Evolutionary conservation across 1,139 yeast species (phyloP), one percentile per base, ranked within the genome.

Genomic region (Sugiyamaella xylanicola): DNA sequence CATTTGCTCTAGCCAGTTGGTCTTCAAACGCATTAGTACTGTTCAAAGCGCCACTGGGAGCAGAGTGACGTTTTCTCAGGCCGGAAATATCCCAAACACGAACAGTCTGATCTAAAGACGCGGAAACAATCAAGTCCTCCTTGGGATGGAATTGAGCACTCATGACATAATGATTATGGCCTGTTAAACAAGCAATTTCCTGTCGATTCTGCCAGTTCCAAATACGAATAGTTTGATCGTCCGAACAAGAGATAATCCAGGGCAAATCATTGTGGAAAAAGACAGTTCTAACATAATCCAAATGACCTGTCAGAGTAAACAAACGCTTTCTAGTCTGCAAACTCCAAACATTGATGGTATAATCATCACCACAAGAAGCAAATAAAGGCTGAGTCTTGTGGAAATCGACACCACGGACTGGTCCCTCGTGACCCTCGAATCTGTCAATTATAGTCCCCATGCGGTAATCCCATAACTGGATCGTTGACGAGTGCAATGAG

Each of bases 141-240:
- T 85, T 78, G 44, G 97, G 98, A 71, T 95, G 99, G 81, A 95
- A 95, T 74, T 89, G 96, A 1, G 99, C 98, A 65, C 95, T 87
- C 95, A 93, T 89, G 58, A 95, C 98, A 72, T 95, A 95, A 75
- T 95, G 99, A 74, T 91, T 92, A 74, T 95, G 99, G 59, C 99
- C 99, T 5, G 99, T 93, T 66, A 95, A 78, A 68, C 97, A 90
- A 21, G 99, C 98, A 68, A 95, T 87, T 70, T 93, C 98, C 72
- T 91, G 95, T 65, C 99, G 86, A 71, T 92, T 92, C 77, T 95
- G 99, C 99, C 99, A 95, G 75, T 95, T 95, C 99, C 99, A 95
- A 65, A 95, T 93, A 70, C 99, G 82, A 64, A 95, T 91, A 45
- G 99, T 95, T 75, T 95, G 99, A 77, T 95, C 99, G 72, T 95